phyloP scores from a whole-genome alignment of 2,329 filamentous ascomycete species.

The Gliomastix tumulicola region DNA sequence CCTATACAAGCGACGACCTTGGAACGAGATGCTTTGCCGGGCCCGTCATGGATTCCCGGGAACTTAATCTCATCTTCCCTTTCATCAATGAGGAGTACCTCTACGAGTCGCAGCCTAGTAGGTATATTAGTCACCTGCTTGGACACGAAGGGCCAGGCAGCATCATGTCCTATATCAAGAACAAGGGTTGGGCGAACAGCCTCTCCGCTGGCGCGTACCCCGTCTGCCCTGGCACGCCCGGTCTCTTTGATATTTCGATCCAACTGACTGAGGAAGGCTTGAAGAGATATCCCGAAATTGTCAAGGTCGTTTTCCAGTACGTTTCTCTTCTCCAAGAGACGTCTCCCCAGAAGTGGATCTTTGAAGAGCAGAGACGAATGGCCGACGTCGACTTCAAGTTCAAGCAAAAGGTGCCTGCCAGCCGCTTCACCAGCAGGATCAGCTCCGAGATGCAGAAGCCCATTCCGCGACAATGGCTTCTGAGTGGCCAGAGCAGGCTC shows the following conservation, averaged over 20 bases:
- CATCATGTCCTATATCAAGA: conserved; percentile 83
- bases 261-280: conserved; percentile 78
- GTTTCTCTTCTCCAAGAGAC: conserved; percentile 76
- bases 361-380: conserved; percentile 84
- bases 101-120: conserved; percentile 73
- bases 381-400: conserved; percentile 94
- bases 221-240: conserved; percentile 69
- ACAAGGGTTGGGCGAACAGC: conserved; percentile 82
- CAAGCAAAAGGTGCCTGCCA: conserved; percentile 85
- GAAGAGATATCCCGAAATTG: conserved; percentile 73
- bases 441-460: conserved; percentile 89
- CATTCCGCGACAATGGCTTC: conserved; percentile 75
- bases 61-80: conserved; percentile 74
- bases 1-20: conserved; percentile 41
- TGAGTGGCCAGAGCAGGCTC: conserved; percentile 72
- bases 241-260: conserved; percentile 73
- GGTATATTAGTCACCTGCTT: conserved; percentile 83
- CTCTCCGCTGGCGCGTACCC: conserved; percentile 70
- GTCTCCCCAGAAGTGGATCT: conserved; percentile 85
- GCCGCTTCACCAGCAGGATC: conserved; percentile 78
- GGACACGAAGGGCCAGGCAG: conserved; percentile 91
- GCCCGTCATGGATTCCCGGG: conserved; percentile 81
- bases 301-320: conserved; percentile 85
- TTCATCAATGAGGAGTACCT: conserved; percentile 78
- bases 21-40: conserved; percentile 76